Evolutionary conservation across 345 rosid genomes (phyloP), one percentile per base, ranked within the genome.

Genomic region (Eucalyptus brandiana): DNA sequence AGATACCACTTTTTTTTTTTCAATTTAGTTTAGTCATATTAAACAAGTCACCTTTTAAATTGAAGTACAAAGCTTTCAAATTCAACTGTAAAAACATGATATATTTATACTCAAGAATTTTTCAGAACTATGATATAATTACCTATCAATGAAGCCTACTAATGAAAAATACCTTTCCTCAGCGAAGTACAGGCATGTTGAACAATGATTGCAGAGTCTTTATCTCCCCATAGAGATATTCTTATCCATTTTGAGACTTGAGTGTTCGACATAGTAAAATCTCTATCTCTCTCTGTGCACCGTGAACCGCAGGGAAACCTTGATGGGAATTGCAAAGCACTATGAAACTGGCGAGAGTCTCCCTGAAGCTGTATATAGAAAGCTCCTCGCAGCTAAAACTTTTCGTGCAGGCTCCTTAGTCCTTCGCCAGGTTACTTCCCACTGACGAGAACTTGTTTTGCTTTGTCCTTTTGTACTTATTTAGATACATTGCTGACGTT

Each of bases 261-360:
- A 53, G 58, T 53, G 58, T 21, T 3, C 58, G 58, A 53, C 26
- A 53, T 53, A 53, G 58, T 21, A 53, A 53, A 53, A 53, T 53
- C 58, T 51, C 56, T 51, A 1, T 51, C 9, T 51, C 56, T 18
- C 56, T 53, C 24, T 53, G 5, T 65, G 53, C 49, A 30, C 80
- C 51, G 18, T 58, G 60, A 37, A 37, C 51, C 92, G 87, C 91
- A 97, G 98, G 95, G 97, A 95, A 90, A 97, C 99, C 76, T 93
- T 97, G 93, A 95, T 97, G 97, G 95, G 98, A 92, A 94, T 97
- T 87, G 98, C 99, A 60, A 97, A 94, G 92, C 99, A 97, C 91
- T 96, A 95, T 89, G 94, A 94, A 91, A 96, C 98, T 88, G 98
- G 97, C 72, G 97, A 94, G 92, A 93, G 92, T 90, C 95, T 96